A percentile compares a stretch with the other conserved stretches of the same genome.
Evolutionary conservation across 345 rosid species (phyloP).

Genomic region (Anacardium occidentale): DNA sequence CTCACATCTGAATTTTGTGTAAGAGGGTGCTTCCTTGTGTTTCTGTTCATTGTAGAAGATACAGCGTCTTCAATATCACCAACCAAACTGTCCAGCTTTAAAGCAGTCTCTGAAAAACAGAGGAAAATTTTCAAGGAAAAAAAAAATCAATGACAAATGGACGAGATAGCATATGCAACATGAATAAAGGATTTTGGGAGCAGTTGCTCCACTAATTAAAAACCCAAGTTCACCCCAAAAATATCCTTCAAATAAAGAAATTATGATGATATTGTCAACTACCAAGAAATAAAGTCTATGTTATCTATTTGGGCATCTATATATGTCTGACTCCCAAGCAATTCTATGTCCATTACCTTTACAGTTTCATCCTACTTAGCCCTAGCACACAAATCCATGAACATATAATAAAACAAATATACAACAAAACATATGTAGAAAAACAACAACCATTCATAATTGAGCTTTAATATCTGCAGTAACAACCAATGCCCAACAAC

Average conservation of each 20-base stretch:
- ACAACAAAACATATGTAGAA: neutral
- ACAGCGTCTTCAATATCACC: constrained; percentile 96
- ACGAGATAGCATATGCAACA: neutral
- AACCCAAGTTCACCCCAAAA: neutral
- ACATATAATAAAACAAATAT: neutral
- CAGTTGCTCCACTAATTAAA: neutral
- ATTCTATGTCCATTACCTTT: neutral
- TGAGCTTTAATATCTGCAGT: neutral
- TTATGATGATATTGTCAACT: neutral
- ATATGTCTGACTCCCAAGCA: neutral
- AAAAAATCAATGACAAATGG: neutral
- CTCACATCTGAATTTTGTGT: constrained; percentile 64
- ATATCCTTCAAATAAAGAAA: neutral
- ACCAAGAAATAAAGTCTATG: neutral
- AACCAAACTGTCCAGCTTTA: constrained; percentile 74
- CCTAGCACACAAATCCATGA: neutral
- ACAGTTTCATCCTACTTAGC: neutral
- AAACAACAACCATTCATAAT: neutral
- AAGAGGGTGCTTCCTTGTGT: constrained; percentile 45
- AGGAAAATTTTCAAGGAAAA: neutral
- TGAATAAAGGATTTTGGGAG: neutral
- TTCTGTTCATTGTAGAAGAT: constrained; percentile 63
- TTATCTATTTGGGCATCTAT: neutral
- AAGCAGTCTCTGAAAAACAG: constrained; percentile 71
- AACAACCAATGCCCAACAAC: neutral